Base-by-base conservation (phyloP, 495 filamentous ascomycete genomes). In the Alectoria sarmentosa region DNA sequence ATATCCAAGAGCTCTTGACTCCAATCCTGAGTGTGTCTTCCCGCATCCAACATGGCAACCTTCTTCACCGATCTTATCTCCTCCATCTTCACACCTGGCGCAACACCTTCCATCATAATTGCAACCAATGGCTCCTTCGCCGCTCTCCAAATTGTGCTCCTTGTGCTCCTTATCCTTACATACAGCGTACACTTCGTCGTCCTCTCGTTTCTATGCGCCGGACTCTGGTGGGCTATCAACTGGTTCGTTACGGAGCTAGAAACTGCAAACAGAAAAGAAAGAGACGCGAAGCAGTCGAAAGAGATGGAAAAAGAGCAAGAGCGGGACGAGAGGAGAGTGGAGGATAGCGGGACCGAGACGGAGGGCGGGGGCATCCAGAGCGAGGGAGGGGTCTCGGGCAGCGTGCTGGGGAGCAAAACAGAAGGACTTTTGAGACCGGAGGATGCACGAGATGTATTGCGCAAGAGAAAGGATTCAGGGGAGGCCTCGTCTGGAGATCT, bases 41-140 rank as follows among this genome's bases (percentile, higher is more conserved):
- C 26, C 26, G 13, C 19, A 21, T 28, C 61, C 48, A 76, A 54
- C 74, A 97, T 98, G 92, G 83, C 86, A 23, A 80, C 84, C 69
- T 98, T 98, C 75, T 65, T 96, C 63, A 80, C 83, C 63, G 84
- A 91, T 62, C 87, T 98, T 63, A 95, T 91, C 88, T 82, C 84
- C 69, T 96, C 91, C 70, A 84, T 98, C 81, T 96, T 97, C 79
- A 91, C 88, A 1, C 89, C 92, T 0, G 92, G 92, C 65, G 84
- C 94, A 57, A 98, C 92, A 0, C 89, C 86, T 2, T 89, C 90
- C 32, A 86, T 98, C 46, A 77, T 98, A 26, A 76, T 95, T 72
- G 95, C 95, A 41, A 96, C 94, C 62, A 97, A 98, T 76, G 85
- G 79, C 69, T 85, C 89, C 58, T 98, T 98, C 72, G 90, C 88